Base-by-base conservation (phyloP, 208 protist species). In the Wallacemonas sp. region DNA sequence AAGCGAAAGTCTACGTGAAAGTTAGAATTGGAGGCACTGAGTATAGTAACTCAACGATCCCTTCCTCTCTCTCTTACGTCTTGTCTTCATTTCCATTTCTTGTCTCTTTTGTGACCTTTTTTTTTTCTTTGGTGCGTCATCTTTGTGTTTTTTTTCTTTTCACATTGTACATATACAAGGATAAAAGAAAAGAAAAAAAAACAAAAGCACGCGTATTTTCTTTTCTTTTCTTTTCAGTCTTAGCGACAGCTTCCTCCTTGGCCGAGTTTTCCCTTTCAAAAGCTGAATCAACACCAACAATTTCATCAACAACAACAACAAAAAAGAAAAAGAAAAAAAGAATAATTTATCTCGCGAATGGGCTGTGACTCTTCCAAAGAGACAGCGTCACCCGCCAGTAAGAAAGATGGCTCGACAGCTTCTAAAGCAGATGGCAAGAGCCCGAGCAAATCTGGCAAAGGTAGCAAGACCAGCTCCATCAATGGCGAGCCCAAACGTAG, bases 311-410 rank as follows among this genome's bases (percentile, higher is more conserved):
- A 30, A 4, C 12, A 11, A 19, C 42, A 19, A 44, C 5, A 17
- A 30, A 31, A 6, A 56, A 42, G 6, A 46, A 45, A 42, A 47
- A 38, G 9, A 36, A 21, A 62, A 62, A 55, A 70, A 6, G 33
- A 26, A 61, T 2, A 24, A 41, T 41, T 14, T 14, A 41, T 6
- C 36, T 17, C 6, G 9, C 36, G 14, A 15, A 84, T 84, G 79
- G 79, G 79, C 12, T 84, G 79, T 47, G 65, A 73, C 62, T 71
- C 68, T 8, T 84, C 79, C 21, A 84, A 84, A 51, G 73, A 75
- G 41, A 47, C 59, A 0, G 28, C 31, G 0, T 17, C 38, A 5
- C 36, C 38, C 6, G 59, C 36, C 3, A 47, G 28, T 14, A 64
- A 64, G 0, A 49, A 27, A 4, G 41, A 15, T 42, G 53, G 41